These are phyloP conservation scores for Phalaenopsis hybrid DNA, from an alignment of 116 monocot species.

Conservation along the genomic window DNA sequence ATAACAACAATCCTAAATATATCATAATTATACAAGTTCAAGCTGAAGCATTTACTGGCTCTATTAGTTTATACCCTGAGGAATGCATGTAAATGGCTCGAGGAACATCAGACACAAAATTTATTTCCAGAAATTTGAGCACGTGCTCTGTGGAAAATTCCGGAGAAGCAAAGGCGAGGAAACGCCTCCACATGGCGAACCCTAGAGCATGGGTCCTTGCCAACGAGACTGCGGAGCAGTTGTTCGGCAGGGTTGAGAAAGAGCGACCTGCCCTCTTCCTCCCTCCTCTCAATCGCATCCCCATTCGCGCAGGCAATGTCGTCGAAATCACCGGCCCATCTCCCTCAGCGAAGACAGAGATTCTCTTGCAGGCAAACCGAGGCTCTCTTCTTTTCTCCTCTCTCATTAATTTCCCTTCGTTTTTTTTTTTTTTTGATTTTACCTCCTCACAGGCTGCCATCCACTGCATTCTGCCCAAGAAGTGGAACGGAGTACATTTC, in stretches of 20 bases:
- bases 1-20: no score
- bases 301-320: slow-evolving; percentile 70
- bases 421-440: background rate
- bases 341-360: slow-evolving; percentile 69
- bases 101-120: no score
- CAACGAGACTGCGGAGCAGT: slow-evolving; percentile 53
- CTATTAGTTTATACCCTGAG: no score
- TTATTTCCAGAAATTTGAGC: no score
- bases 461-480: slow-evolving; percentile 69
- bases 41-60: no score
- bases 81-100: no score
- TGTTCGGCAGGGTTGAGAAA: slow-evolving; percentile 35
- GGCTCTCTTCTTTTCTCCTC: background rate
- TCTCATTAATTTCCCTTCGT: background rate
- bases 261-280: slow-evolving; percentile 53
- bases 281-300: slow-evolving; percentile 74
- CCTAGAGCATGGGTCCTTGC: slow-evolving; percentile 43
- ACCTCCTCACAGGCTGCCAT: slow-evolving; percentile 41
- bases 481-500: slow-evolving; percentile 62
- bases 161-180: background rate
- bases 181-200: background rate
- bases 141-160: background rate
- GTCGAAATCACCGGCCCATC: slow-evolving; percentile 93
- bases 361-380: slow-evolving; percentile 60
- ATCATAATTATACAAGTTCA: no score